Evolutionary conservation across 1,139 yeast species (phyloP).

Genomic region (Chernovozyma sophiae-reginae): DNA sequence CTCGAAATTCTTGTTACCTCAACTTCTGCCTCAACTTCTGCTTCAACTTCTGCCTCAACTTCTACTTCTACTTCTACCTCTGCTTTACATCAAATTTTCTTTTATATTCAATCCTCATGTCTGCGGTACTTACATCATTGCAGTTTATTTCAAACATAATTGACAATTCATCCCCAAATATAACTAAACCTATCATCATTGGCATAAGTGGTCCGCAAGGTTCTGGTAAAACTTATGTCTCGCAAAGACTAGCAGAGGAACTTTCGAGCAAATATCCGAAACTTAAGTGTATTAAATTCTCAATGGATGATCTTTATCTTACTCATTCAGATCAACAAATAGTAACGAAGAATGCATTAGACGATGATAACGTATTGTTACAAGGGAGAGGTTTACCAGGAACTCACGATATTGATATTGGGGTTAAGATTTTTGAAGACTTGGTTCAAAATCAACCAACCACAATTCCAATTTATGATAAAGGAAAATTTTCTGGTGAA

Average conservation of each 20-base stretch:
- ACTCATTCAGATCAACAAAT: slow-evolving; percentile 55
- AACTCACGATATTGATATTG: slow-evolving; percentile 69
- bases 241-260: slow-evolving; percentile 38
- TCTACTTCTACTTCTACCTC: too few relatives aligned
- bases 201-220: slow-evolving; percentile 92
- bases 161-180: slow-evolving; percentile 1
- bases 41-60: too few relatives aligned
- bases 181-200: slow-evolving; percentile 47
- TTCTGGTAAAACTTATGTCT: slow-evolving; percentile 77
- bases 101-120: too few relatives aligned
- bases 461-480: slow-evolving; percentile 71
- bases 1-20: too few relatives aligned
- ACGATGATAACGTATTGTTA: slow-evolving; percentile 48
- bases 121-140: slow-evolving; percentile 16
- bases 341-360: slow-evolving; percentile 31
- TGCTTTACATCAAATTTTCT: too few relatives aligned
- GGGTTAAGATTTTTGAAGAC: slow-evolving; percentile 20
- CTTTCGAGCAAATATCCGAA: slow-evolving; percentile 34
- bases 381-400: slow-evolving; percentile 92
- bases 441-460: slow-evolving; percentile 19
- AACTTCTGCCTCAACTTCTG: too few relatives aligned
- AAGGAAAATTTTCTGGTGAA: slow-evolving; percentile 63
- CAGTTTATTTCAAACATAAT: slow-evolving; percentile 19
- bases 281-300: slow-evolving; percentile 51
- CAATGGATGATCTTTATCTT: slow-evolving; percentile 84